Conservation (phyloP, 202 grass and related monocot species). For the Elaeis oleifera region DNA sequence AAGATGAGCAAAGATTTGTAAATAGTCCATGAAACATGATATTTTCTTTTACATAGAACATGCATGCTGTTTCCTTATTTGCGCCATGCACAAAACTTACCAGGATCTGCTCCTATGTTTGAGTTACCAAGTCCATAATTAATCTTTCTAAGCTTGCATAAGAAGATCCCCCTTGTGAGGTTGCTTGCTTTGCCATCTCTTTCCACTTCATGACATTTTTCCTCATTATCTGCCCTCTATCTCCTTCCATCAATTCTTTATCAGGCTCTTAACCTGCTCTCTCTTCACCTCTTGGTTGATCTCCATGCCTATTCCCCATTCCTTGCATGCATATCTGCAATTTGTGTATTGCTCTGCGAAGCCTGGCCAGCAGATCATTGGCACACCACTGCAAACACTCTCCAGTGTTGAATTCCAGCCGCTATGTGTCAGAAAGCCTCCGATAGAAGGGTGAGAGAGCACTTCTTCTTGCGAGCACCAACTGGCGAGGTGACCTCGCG, state of each 20-base stretch:
- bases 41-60: too few species aligned
- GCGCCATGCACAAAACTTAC: too few species aligned
- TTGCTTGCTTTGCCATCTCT: too few species aligned
- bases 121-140: too few species aligned
- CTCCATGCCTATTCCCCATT: slow-evolving; percentile 23
- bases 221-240: background rate
- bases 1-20: too few species aligned
- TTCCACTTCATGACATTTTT: too few species aligned
- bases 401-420: slow-evolving; percentile 1
- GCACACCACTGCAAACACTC: slow-evolving; percentile 20
- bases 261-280: slow-evolving; percentile 8
- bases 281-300: slow-evolving; percentile 19
- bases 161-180: too few species aligned
- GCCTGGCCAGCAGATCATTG: slow-evolving; percentile 33
- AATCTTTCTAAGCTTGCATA: too few species aligned
- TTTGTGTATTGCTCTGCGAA: slow-evolving; percentile 36
- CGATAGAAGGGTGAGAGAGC: slow-evolving; percentile 19
- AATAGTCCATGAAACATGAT: too few species aligned
- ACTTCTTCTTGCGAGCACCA: slow-evolving; percentile 11
- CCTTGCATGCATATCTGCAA: slow-evolving; percentile 30
- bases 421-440: slow-evolving; percentile 24
- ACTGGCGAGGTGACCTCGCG: too few species aligned
- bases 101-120: too few species aligned
- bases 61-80: too few species aligned
- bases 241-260: slow-evolving; percentile 11